Base-by-base conservation (phyloP, 1,284 basidiomycete species). In the Ganoderma resinaceum region DNA sequence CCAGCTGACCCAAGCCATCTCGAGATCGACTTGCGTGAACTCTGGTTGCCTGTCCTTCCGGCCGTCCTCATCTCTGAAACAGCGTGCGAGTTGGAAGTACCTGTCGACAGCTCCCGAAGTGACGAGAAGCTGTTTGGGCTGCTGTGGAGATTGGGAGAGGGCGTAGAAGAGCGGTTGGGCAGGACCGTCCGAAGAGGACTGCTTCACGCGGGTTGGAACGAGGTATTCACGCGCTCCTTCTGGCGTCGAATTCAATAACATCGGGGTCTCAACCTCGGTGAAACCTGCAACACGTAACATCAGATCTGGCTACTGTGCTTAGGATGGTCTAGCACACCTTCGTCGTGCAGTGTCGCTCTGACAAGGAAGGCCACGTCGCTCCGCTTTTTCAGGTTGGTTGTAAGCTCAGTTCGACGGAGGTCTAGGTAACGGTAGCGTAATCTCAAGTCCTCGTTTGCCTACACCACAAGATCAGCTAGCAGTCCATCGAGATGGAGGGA, bases 151-250 rank as follows among this genome's bases (percentile, higher is more conserved):
- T 81, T 98, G 96, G 16, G 95, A 92, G 55, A 98, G 87, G 0
- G 96, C 95, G 78, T 96, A 98, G 80, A 97, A 98, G 35, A 86
- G 83, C 3, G 96, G 89, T 57, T 76, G 72, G 3, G 73, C 49
- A 40, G 69, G n/a, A 2, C 57, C 33, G 31, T 59, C 62, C 11
- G 70, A 65, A 8, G 72, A 67, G 7, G 73, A 52, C 43, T 78
- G 68, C 53, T 79, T 77, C 55, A 85, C 76, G 61, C 97, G 91
- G n/a, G 93, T 90, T 37, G 97, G 96, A 52, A 98, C 96, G 57
- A 98, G 88, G 78, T 96, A 98, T 78, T 98, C 97, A 70, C 96
- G 87, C 0, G 96, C 96, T 37, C 97, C 96, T 82, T 98, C 97
- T 1, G 96, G 95, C 2, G 96, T 94, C 2, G 95, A 97, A 77